A percentile compares a stretch with the other conserved stretches of the same genome.
Conservation (phyloP, 495 filamentous ascomycete genomes). For the Hyaloscypha bicolor region DNA sequence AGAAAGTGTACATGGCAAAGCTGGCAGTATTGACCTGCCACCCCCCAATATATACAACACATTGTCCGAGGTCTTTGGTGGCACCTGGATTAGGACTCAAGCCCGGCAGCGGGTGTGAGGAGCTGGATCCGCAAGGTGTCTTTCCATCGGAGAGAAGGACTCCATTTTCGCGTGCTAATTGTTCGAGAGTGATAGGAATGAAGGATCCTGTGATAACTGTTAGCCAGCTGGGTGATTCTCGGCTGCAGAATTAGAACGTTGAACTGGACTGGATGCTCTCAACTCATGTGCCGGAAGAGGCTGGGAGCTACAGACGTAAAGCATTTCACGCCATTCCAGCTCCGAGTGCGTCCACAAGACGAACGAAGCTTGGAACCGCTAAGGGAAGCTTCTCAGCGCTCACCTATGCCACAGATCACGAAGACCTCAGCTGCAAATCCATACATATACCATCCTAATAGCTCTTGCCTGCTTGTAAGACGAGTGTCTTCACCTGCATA, state of each 20-base stretch:
- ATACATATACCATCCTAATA: conserved; percentile 94
- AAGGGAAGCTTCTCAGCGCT: conserved; percentile 16
- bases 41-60: conserved; percentile 80
- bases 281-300: no score
- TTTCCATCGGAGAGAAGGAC: conserved; percentile 75
- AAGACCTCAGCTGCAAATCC: conserved; percentile 98
- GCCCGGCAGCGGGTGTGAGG: conserved; percentile 21
- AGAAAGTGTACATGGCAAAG: conserved; percentile 99
- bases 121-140: conserved; percentile 64
- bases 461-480: conserved; percentile 82
- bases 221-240: not conserved
- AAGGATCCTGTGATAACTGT: conserved; percentile 69
- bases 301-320: no score
- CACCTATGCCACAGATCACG: conserved; percentile 81
- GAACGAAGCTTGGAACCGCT: not conserved
- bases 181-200: conserved; percentile 94
- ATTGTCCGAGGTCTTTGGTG: conserved; percentile 57
- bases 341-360: not conserved
- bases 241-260: not conserved
- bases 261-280: not conserved
- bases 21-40: conserved; percentile 91
- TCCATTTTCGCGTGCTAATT: conserved; percentile 86
- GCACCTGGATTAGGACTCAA: conserved; percentile 25
- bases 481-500: conserved; percentile 88
- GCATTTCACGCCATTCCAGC: not conserved